phyloP scores from a whole-genome alignment of 2,329 filamentous ascomycete genomes.

The Bipolaris cookei region DNA sequence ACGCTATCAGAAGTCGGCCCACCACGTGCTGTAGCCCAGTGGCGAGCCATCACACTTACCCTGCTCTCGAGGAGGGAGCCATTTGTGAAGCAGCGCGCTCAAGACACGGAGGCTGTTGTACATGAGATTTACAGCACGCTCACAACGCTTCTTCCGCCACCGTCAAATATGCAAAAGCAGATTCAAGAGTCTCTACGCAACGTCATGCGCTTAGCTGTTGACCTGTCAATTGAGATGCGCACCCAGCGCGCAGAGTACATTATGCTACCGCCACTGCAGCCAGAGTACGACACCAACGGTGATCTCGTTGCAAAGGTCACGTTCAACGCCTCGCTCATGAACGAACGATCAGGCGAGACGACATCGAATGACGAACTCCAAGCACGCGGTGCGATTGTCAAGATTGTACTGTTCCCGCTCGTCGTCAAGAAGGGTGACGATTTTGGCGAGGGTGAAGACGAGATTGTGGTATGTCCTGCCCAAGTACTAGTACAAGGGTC shows the following conservation, averaged over 20 bases:
- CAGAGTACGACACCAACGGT: slow-evolving; percentile 92
- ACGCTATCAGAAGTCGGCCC: slow-evolving; percentile 84
- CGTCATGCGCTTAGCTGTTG: slow-evolving; percentile 86
- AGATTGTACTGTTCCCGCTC: slow-evolving; percentile 92
- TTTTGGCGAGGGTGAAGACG: slow-evolving; percentile 82
- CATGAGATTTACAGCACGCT: slow-evolving; percentile 87
- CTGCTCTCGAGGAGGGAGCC: slow-evolving; percentile 78
- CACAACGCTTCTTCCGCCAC: slow-evolving; percentile 83
- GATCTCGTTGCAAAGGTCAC: slow-evolving; percentile 85
- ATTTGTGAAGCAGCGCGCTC: slow-evolving; percentile 82
- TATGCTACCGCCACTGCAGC: slow-evolving; percentile 94
- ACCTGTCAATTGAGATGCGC: slow-evolving; percentile 94
- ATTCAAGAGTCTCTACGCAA: slow-evolving; percentile 84
- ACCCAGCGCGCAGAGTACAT: slow-evolving; percentile 96
- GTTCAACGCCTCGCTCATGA: slow-evolving; percentile 95
- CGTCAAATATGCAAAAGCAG: slow-evolving; percentile 77
- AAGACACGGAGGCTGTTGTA: slow-evolving; percentile 95
- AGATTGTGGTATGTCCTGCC: slow-evolving; percentile 93
- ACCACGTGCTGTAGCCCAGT: slow-evolving; percentile 87
- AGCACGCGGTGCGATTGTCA: slow-evolving; percentile 75
- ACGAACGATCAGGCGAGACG: slow-evolving; percentile 78
- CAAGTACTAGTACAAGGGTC: slow-evolving; percentile 79
- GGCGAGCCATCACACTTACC: slow-evolving; percentile 93
- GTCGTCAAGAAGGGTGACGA: slow-evolving; percentile 97
- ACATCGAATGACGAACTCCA: slow-evolving; percentile 82